phyloP scores from a whole-genome alignment of 768 basidiomycete genomes.

The Lactarius quietus region DNA sequence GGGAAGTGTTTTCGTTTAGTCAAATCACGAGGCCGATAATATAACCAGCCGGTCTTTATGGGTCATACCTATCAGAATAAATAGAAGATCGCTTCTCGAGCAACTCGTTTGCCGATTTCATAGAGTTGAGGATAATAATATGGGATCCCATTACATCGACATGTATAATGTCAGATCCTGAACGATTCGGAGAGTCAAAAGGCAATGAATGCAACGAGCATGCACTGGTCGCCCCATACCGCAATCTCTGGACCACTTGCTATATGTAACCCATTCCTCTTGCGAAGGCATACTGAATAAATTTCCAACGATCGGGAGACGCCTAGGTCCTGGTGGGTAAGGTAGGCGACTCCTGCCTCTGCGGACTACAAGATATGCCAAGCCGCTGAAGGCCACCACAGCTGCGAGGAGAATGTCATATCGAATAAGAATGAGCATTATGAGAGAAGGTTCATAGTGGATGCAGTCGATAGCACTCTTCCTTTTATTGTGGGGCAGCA shows the following conservation, averaged over 20 bases:
- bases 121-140: neutral
- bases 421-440: neutral
- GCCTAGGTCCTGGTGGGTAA: slow-evolving; percentile 29
- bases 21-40: neutral
- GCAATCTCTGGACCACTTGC: slow-evolving; percentile 28
- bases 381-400: neutral
- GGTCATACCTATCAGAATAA: slow-evolving; percentile 10
- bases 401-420: neutral
- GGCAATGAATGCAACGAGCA: too few species aligned
- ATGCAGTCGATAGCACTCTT: neutral
- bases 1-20: neutral
- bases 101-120: slow-evolving; percentile 10
- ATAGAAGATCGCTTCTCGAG: slow-evolving; percentile 14
- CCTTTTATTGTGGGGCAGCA: neutral
- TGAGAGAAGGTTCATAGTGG: neutral
- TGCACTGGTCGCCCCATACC: neutral
- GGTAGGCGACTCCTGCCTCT: neutral
- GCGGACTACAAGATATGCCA: neutral
- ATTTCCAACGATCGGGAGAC: slow-evolving; percentile 28
- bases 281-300: slow-evolving; percentile 25
- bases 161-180: slow-evolving; percentile 9
- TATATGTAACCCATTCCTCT: slow-evolving; percentile 18
- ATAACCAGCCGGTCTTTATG: neutral
- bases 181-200: neutral
- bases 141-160: neutral